phyloP scores from a whole-genome alignment of 179 eudicot species.

The Sideroxylon spinosum region DNA sequence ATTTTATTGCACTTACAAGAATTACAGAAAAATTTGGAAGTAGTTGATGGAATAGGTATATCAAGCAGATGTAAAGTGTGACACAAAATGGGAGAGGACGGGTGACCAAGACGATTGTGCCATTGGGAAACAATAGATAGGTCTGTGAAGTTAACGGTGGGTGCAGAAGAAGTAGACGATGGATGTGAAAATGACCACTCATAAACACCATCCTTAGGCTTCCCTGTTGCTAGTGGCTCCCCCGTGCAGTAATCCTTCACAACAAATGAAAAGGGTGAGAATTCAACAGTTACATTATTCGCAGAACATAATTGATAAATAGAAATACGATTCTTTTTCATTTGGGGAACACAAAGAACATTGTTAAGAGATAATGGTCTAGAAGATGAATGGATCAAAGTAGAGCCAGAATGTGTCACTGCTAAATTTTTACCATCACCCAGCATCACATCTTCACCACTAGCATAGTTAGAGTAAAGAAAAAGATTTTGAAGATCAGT shows the following conservation, averaged over 20 bases:
- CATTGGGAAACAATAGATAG: neutral
- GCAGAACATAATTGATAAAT: too few relatives aligned
- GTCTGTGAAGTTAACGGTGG: too few relatives aligned
- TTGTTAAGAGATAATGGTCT: too few relatives aligned
- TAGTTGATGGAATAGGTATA: neutral
- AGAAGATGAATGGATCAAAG: neutral
- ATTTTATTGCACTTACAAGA: neutral
- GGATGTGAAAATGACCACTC: neutral
- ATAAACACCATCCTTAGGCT: neutral
- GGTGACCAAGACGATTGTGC: neutral
- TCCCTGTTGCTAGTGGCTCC: neutral
- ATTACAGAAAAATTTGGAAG: neutral
- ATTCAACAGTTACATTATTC: conserved; percentile 12
- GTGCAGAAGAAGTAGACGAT: neutral
- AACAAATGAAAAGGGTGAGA: conserved; percentile 9
- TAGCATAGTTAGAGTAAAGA: neutral
- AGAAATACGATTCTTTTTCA: too few relatives aligned
- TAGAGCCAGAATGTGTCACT: neutral
- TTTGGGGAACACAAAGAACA: too few relatives aligned
- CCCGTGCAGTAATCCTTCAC: conserved; percentile 13
- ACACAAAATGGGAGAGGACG: neutral
- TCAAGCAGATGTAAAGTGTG: neutral
- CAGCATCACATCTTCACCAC: neutral
- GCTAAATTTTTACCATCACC: neutral
- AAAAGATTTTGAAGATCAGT: neutral